phyloP scores from a whole-genome alignment of 345 rosid species.

The Gossypium sturtianum region DNA sequence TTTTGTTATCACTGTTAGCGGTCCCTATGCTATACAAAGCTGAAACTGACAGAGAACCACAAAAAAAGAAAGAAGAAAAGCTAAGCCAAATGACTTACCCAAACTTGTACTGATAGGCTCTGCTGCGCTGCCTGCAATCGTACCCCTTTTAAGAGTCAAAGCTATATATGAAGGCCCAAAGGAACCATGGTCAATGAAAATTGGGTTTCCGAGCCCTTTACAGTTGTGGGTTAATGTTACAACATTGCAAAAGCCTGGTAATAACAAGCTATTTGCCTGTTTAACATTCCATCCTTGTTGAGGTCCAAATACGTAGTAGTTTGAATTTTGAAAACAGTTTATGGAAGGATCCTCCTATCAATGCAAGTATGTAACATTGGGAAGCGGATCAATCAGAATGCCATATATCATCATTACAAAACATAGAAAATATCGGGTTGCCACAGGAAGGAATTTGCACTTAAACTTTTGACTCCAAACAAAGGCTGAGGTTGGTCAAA shows the following conservation, averaged over 20 bases:
- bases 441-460: not conserved
- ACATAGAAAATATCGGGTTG: not conserved
- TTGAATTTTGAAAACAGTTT: not conserved
- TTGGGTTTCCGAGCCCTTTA: no score
- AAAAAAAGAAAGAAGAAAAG: not conserved
- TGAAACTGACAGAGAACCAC: not conserved
- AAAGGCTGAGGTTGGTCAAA: not conserved
- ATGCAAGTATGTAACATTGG: not conserved
- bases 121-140: not conserved
- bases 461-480: not conserved
- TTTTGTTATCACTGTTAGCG: no score
- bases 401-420: not conserved
- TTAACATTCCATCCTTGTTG: no score
- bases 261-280: no score
- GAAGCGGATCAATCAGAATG: not conserved
- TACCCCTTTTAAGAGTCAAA: not conserved
- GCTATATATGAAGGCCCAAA: not conserved
- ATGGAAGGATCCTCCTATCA: not conserved
- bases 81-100: not conserved
- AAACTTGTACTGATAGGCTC: not conserved
- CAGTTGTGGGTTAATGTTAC: no score
- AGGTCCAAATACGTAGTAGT: not conserved
- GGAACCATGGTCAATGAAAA: not conserved
- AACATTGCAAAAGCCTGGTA: no score
- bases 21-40: not conserved